phyloP scores from a whole-genome alignment of 768 basidiomycete genomes.

The Cystofilobasidium macerans region DNA sequence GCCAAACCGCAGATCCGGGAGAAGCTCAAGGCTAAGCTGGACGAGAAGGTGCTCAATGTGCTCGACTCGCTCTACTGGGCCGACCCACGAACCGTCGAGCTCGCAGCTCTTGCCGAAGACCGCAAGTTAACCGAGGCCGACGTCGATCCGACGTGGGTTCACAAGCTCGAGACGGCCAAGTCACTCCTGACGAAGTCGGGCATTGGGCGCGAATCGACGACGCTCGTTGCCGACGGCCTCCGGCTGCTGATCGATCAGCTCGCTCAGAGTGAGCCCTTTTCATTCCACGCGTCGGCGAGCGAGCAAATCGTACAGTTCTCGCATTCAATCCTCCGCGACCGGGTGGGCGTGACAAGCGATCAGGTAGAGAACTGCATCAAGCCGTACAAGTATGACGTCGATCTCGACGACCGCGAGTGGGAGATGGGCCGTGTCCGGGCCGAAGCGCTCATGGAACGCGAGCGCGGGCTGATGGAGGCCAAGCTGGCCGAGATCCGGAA shows the following conservation, averaged over 20 bases:
- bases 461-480: slow-evolving; percentile 68
- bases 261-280: slow-evolving; percentile 78
- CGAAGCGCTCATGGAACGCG: slow-evolving; percentile 69
- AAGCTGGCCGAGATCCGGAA: slow-evolving; percentile 77
- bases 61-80: slow-evolving; percentile 96
- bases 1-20: slow-evolving; percentile 75
- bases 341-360: slow-evolving; percentile 87
- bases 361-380: slow-evolving; percentile 99
- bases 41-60: slow-evolving; percentile 93
- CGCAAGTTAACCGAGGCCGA: slow-evolving; percentile 51
- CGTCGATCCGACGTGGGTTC: slow-evolving; percentile 83
- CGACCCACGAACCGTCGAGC: slow-evolving; percentile 71
- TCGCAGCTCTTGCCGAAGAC: slow-evolving; percentile 59
- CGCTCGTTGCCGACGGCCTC: slow-evolving; percentile 87
- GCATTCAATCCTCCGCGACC: slow-evolving; percentile 82
- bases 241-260: slow-evolving; percentile 82
- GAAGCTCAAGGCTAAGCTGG: slow-evolving; percentile 82
- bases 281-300: slow-evolving; percentile 72
- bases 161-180: slow-evolving; percentile 89
- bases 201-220: slow-evolving; percentile 83
- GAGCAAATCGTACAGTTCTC: slow-evolving; percentile 86
- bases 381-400: slow-evolving; percentile 96
- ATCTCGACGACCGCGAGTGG: slow-evolving; percentile 89
- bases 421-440: slow-evolving; percentile 65
- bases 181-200: slow-evolving; percentile 91